A percentile compares a stretch with the other conserved stretches of the same genome.
Conservation (phyloP, 768 basidiomycete genomes). For the Coprinopsis sp. region DNA sequence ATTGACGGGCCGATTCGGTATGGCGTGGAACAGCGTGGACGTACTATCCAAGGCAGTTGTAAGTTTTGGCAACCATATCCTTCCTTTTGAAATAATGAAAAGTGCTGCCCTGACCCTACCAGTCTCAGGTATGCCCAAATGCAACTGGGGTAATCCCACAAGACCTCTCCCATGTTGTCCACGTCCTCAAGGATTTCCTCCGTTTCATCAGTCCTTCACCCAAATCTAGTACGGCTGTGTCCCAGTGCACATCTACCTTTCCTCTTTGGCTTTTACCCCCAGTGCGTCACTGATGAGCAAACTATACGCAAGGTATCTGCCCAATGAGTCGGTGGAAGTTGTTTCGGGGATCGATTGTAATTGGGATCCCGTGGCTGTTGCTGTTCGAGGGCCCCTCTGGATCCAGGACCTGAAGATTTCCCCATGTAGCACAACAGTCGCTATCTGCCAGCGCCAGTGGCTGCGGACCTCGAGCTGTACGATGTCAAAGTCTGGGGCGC, state of each 20-base stretch:
- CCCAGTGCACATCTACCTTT: background rate
- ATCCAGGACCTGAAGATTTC: no score
- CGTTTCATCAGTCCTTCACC: slow-evolving; percentile 4
- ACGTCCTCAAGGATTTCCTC: background rate
- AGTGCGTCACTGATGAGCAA: background rate
- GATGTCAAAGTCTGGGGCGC: no score
- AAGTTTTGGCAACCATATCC: background rate
- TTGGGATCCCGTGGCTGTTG: no score
- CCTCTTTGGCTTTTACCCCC: background rate
- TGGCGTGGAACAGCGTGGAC: background rate
- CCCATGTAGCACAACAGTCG: no score
- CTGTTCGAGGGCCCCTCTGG: no score
- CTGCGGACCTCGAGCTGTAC: no score
- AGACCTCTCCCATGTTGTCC: no score
- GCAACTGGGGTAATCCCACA: no score
- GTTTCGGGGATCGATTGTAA: background rate
- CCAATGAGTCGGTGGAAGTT: background rate
- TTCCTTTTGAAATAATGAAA: background rate
- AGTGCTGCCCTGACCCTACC: no score
- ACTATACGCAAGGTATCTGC: background rate
- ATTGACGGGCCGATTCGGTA: background rate
- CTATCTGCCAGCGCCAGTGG: no score
- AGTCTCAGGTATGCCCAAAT: no score
- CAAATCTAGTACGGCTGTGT: background rate
- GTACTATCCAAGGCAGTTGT: background rate